Evolutionary conservation across 495 filamentous ascomycete genomes (phyloP).

Genomic region (Penicillium soppii): DNA sequence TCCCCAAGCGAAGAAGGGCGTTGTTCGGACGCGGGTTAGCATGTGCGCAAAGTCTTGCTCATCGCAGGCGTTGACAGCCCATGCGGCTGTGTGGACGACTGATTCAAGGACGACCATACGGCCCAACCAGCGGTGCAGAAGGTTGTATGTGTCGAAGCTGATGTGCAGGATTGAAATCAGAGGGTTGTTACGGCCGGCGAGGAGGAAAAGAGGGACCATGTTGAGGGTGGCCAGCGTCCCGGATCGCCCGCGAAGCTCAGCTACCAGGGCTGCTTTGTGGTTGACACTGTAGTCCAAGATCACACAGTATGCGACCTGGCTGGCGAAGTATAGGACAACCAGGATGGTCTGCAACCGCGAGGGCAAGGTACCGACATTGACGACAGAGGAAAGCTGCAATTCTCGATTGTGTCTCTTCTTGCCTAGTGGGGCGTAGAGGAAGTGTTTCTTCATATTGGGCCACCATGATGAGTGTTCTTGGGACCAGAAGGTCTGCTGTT

Average conservation of each 20-base stretch:
- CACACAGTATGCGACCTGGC: constrained; percentile 78
- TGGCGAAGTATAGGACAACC: constrained; percentile 66
- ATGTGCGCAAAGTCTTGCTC: constrained; percentile 51
- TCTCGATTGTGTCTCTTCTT: constrained; percentile 85
- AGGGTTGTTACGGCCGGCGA: constrained; percentile 91
- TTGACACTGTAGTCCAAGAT: constrained; percentile 63
- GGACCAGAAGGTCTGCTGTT: constrained; percentile 59
- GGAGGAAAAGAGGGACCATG: constrained; percentile 85
- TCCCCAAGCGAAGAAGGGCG: constrained; percentile 58
- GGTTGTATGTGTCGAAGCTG: constrained; percentile 96
- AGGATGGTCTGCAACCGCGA: constrained; percentile 80
- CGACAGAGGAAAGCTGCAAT: constrained; percentile 78
- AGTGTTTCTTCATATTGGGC: constrained; percentile 73
- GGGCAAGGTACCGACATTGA: constrained; percentile 87
- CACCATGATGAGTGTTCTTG: constrained; percentile 65
- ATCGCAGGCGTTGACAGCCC: constrained; percentile 52
- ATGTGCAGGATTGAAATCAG: constrained; percentile 79
- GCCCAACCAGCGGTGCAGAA: constrained; percentile 93
- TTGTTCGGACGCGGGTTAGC: constrained; percentile 57
- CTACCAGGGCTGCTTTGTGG: constrained; percentile 51
- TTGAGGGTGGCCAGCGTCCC: constrained; percentile 82
- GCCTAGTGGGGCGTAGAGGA: constrained; percentile 80
- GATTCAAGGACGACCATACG: constrained; percentile 79
- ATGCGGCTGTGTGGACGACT: constrained; percentile 72
- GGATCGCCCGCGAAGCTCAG: constrained; percentile 76